A percentile compares a stretch with the other conserved stretches of the same genome.
These are phyloP conservation scores for Penicillium sclerotigenum DNA, from an alignment of 2,329 filamentous ascomycete species.

Conservation along the genomic window DNA sequence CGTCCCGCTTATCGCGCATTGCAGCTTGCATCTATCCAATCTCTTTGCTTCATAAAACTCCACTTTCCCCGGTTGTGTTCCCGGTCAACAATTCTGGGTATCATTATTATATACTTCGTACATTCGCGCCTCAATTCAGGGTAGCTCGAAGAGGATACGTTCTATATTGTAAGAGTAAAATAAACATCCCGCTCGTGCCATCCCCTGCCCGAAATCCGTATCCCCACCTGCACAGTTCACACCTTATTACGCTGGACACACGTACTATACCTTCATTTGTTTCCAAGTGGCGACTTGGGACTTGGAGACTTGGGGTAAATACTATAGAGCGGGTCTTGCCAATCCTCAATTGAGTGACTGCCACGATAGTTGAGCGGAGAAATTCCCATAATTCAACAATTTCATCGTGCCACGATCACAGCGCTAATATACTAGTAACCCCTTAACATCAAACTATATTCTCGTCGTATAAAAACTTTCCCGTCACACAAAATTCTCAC, in stretches of 20 bases:
- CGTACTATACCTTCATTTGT: not conserved
- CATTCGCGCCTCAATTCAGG: not conserved
- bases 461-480: not conserved
- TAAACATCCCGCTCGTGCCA: conserved; percentile 9
- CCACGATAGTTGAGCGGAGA: conserved; percentile 3
- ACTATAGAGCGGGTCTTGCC: conserved; percentile 1
- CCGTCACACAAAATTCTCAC: not conserved
- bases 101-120: not conserved
- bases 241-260: conserved; percentile 5
- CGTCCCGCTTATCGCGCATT: conserved; percentile 3
- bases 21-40: conserved; percentile 4
- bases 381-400: not conserved
- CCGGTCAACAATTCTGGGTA: conserved; percentile 6
- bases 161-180: not conserved
- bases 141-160: not conserved
- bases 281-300: not conserved
- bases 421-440: not conserved
- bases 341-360: conserved; percentile 3
- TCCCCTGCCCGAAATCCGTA: not conserved
- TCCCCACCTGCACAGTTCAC: conserved; percentile 12
- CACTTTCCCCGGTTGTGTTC: conserved; percentile 6
- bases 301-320: not conserved
- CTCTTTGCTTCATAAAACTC: not conserved
- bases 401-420: conserved; percentile 2
- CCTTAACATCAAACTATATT: not conserved